These are phyloP conservation scores for Raphanus sativus DNA, from an alignment of 345 rosid species.

Conservation along the genomic window DNA sequence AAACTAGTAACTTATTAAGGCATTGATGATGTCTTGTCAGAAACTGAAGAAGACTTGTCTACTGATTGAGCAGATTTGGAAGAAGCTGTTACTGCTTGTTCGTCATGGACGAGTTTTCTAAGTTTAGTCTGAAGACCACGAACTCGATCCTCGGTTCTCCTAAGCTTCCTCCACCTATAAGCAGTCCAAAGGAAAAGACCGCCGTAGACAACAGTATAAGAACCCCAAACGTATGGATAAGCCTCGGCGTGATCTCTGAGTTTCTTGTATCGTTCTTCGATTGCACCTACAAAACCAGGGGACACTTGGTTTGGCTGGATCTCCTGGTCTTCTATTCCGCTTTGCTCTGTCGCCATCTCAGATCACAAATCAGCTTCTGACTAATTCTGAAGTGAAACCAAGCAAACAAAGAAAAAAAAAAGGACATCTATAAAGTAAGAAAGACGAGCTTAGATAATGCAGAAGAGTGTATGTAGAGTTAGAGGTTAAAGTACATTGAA, in stretches of 20 bases:
- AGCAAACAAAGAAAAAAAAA: neutral
- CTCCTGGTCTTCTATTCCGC: conserved; percentile 40
- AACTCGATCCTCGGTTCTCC: conserved; percentile 86
- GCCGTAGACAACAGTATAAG: conserved; percentile 81
- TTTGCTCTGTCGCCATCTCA: conserved; percentile 42
- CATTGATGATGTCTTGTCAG: conserved; percentile 26
- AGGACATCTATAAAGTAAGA: neutral
- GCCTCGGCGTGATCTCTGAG: conserved; percentile 76
- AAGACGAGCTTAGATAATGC: neutral
- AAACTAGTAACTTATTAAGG: neutral
- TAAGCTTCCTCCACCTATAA: conserved; percentile 84
- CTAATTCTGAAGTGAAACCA: neutral
- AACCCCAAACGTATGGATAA: conserved; percentile 94
- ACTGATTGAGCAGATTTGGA: conserved; percentile 39
- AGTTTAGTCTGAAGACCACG: conserved; percentile 72
- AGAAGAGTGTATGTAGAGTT: too few relatives aligned
- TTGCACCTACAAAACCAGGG: conserved; percentile 42
- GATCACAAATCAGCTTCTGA: conserved; percentile 5
- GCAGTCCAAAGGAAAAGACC: conserved; percentile 71
- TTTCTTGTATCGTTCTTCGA: conserved; percentile 55
- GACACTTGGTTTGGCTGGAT: conserved; percentile 29
- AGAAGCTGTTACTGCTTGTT: conserved; percentile 52
- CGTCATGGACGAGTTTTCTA: conserved; percentile 53
- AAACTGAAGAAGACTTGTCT: conserved; percentile 39
- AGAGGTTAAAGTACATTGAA: too few relatives aligned